Percentiles rank a stretch among this genome's conserved stretches.
These are phyloP conservation scores for Eimeria nieschulzi DNA, from an alignment of 169 alveolate species.

Conservation along the genomic window DNA sequence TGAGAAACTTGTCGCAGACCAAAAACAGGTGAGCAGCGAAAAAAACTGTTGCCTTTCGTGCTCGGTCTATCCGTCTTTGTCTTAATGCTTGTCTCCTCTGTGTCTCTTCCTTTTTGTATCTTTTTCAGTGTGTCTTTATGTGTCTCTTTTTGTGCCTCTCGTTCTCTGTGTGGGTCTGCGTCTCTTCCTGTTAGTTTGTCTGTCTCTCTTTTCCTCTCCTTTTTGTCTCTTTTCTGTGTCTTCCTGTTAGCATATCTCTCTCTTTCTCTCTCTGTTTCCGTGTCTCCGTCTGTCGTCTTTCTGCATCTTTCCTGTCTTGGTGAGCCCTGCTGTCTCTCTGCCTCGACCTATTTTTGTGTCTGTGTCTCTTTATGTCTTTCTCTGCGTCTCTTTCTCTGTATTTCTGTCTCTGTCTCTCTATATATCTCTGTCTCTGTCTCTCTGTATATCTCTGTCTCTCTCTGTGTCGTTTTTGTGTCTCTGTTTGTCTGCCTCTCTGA, in stretches of 20 bases:
- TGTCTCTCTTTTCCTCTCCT: not conserved
- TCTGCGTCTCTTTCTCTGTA: not conserved
- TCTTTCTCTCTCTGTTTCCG: not conserved
- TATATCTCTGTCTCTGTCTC: not conserved
- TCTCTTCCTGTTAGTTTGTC: not conserved
- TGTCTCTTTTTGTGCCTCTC: not conserved
- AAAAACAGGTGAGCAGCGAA: slow-evolving; percentile 9
- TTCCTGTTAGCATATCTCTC: not conserved
- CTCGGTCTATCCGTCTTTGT: not conserved
- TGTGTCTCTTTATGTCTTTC: not conserved
- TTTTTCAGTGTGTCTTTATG: not conserved
- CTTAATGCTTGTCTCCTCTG: not conserved
- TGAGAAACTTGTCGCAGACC: not conserved
- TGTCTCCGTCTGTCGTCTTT: not conserved
- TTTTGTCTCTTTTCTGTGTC: not conserved
- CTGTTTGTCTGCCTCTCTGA: no score
- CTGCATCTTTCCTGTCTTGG: not conserved
- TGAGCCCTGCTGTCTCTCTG: not conserved
- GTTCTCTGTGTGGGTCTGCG: not conserved
- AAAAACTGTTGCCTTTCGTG: not conserved
- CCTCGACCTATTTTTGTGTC: no score
- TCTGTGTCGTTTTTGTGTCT: not conserved
- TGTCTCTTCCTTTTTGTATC: not conserved
- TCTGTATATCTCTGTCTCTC: not conserved
- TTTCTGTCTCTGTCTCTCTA: not conserved